Conservation (phyloP, 345 rosid species). For the Populus tremula region DNA sequence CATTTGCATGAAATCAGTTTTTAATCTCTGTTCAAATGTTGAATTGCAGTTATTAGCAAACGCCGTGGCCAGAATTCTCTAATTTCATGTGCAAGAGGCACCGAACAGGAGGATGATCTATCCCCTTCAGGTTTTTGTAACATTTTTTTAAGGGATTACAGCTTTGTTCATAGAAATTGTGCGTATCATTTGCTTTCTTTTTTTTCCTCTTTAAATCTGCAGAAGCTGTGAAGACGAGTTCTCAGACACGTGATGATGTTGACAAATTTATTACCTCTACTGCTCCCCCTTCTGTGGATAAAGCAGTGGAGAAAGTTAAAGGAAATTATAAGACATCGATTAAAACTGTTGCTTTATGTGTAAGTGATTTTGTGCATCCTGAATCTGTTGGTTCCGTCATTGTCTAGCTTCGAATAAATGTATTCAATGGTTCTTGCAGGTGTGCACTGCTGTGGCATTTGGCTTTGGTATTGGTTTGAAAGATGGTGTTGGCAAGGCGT, state of each 20-base stretch:
- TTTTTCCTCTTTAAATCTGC: conserved; percentile 18
- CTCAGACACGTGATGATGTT: conserved; percentile 27
- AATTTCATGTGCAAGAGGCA: conserved; percentile 42
- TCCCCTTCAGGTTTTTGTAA: conserved; percentile 47
- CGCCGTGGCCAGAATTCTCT: conserved; percentile 29
- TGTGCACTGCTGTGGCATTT: conserved; percentile 70
- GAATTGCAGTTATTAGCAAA: conserved; percentile 32
- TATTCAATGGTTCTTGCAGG: conserved; percentile 39
- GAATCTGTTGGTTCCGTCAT: background rate
- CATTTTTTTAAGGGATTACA: background rate
- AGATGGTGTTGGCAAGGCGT: conserved; percentile 77
- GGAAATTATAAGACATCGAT: conserved; percentile 48
- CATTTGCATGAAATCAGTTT: background rate
- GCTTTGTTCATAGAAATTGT: background rate
- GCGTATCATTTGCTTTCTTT: background rate
- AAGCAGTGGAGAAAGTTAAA: conserved; percentile 28
- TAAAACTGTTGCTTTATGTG: conserved; percentile 79
- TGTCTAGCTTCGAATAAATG: conserved; percentile 16
- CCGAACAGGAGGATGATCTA: conserved; percentile 55
- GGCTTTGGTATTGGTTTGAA: conserved; percentile 74
- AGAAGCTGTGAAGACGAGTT: conserved; percentile 44
- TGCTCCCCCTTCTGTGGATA: conserved; percentile 26
- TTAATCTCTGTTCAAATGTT: conserved; percentile 1
- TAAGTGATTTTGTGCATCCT: conserved; percentile 35
- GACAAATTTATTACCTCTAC: conserved; percentile 16